Percentiles rank a stretch among this genome's conserved stretches.
Evolutionary conservation across 805 yeast genomes (phyloP).

Genomic region (Cyberlindnera maclurae): DNA sequence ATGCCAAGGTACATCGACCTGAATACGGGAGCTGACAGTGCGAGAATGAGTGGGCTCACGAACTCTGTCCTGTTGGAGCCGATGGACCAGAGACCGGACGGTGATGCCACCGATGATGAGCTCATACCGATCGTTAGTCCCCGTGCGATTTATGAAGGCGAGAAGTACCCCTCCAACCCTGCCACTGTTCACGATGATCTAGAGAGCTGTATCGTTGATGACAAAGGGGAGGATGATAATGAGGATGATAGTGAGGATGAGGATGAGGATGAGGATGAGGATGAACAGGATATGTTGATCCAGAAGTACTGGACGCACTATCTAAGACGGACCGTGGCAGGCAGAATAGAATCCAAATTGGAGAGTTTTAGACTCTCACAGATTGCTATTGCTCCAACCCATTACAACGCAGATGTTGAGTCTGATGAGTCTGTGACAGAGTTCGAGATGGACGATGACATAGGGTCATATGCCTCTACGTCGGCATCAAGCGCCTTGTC

Average conservation of each 20-base stretch:
- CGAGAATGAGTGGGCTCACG: not conserved
- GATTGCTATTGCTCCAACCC: conserved; percentile 7
- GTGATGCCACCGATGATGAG: not conserved
- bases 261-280: conserved; percentile 5
- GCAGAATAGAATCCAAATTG: conserved; percentile 21
- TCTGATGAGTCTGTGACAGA: conserved; percentile 3
- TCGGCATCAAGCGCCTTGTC: conserved; percentile 11
- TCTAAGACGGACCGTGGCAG: conserved; percentile 15
- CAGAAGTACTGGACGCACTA: conserved; percentile 13
- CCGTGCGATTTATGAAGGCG: not conserved
- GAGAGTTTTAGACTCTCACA: conserved; percentile 11
- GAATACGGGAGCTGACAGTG: not conserved
- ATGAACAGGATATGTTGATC: conserved; percentile 5
- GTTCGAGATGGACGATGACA: conserved; percentile 7
- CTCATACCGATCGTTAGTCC: no score
- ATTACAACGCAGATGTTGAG: conserved; percentile 3
- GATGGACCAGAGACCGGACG: conserved; percentile 7
- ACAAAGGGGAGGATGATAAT: conserved; percentile 1
- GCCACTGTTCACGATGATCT: conserved; percentile 9
- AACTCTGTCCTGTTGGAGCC: conserved; percentile 4
- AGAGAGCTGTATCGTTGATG: not conserved
- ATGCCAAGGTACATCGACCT: conserved; percentile 10
- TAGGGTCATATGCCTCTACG: conserved; percentile 9
- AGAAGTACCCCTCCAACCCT: conserved; percentile 7
- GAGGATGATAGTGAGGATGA: conserved; percentile 3